Evolutionary conservation across 1,139 yeast species (phyloP).

Genomic region (Scheffersomyces illinoinensis): DNA sequence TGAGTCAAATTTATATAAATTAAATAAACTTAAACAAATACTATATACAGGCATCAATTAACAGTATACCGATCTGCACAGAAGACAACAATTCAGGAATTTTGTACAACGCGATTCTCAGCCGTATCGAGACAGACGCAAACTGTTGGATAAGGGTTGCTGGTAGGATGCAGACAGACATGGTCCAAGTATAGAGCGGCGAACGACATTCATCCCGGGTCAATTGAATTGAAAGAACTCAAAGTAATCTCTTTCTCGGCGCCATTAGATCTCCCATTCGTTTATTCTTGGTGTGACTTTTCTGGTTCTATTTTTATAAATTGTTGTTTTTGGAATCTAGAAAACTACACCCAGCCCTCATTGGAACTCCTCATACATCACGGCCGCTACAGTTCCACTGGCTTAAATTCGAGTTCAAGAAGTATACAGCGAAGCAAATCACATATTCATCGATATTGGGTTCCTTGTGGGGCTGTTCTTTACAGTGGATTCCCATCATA

Average conservation of each 20-base stretch:
- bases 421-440: not conserved
- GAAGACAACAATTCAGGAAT: not conserved
- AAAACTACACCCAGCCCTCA: not conserved
- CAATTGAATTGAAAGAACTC: not conserved
- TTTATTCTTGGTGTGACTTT: not conserved
- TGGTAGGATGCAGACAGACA: not conserved
- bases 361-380: not conserved
- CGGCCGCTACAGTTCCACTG: not conserved
- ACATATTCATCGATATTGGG: not conserved
- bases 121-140: not conserved
- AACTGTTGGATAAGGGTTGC: not conserved
- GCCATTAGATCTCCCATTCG: not conserved
- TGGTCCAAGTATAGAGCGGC: not conserved
- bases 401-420: not conserved
- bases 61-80: not conserved
- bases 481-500: not conserved
- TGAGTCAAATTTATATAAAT: no score
- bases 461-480: not conserved
- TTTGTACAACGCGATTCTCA: not conserved
- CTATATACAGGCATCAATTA: no score
- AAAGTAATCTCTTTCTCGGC: not conserved
- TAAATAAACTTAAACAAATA: no score
- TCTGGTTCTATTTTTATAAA: not conserved
- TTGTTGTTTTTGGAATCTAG: not conserved
- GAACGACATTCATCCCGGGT: not conserved